Evolutionary conservation across 257 asterid species (phyloP).

Genomic region (Nicotiana benthamiana): DNA sequence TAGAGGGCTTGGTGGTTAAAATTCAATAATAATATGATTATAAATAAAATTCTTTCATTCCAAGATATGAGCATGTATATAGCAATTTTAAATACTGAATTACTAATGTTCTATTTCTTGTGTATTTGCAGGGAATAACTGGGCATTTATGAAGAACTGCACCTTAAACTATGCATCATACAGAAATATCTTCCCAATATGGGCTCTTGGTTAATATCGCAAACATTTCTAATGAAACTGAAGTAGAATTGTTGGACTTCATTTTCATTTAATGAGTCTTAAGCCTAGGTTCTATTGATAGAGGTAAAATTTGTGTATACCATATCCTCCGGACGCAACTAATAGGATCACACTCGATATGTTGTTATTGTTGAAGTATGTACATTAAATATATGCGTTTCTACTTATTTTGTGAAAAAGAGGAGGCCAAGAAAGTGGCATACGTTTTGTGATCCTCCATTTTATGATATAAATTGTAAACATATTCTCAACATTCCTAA

Average conservation of each 20-base stretch:
- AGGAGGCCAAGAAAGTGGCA: too few relatives aligned
- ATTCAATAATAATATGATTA: background rate
- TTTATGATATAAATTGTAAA: too few relatives aligned
- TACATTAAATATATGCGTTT: too few relatives aligned
- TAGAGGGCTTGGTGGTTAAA: too few relatives aligned
- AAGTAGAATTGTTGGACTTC: background rate
- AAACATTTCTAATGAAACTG: constrained; percentile 9
- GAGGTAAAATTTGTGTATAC: too few relatives aligned
- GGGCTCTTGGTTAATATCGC: constrained; percentile 41
- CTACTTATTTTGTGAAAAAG: too few relatives aligned
- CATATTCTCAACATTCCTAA: too few relatives aligned
- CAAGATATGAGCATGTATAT: background rate
- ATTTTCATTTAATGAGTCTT: background rate
- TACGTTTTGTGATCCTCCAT: too few relatives aligned
- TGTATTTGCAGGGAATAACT: constrained; percentile 27
- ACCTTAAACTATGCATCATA: constrained; percentile 32
- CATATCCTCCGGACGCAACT: too few relatives aligned
- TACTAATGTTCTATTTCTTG: background rate
- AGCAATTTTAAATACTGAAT: background rate
- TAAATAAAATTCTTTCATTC: background rate
- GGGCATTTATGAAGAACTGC: constrained; percentile 37
- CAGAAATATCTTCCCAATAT: constrained; percentile 38
- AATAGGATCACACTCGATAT: too few relatives aligned
- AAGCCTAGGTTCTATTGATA: too few relatives aligned
- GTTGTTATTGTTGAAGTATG: too few relatives aligned